These are phyloP conservation scores for Achlya hypogyna DNA, from an alignment of 352 stramenopile species.

Conservation along the genomic window DNA sequence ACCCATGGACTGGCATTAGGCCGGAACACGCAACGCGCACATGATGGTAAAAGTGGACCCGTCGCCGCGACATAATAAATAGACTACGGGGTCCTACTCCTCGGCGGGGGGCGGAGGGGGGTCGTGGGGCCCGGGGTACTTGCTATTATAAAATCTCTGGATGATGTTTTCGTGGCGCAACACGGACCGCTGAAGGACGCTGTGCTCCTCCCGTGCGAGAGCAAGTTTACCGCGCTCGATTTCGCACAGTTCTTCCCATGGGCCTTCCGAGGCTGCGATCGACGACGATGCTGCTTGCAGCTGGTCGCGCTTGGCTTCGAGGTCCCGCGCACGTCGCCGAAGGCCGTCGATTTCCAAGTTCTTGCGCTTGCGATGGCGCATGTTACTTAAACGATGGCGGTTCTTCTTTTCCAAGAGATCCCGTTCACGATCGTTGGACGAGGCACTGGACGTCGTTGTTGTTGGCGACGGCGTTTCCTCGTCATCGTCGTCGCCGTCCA, in stretches of 20 bases:
- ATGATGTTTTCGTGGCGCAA: neutral
- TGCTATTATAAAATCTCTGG: neutral
- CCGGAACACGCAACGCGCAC: too few relatives aligned
- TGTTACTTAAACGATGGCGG: neutral
- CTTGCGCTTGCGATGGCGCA: constrained; percentile 4
- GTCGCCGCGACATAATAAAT: neutral
- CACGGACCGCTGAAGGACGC: neutral
- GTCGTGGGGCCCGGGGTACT: neutral
- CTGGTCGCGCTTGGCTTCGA: neutral
- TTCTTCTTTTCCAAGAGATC: neutral
- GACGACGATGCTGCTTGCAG: neutral
- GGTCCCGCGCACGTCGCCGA: neutral
- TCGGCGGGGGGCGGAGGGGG: neutral
- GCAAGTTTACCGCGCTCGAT: neutral
- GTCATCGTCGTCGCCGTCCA: neutral
- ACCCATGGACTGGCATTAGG: too few relatives aligned
- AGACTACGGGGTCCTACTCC: neutral
- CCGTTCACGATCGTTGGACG: neutral
- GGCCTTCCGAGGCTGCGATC: neutral
- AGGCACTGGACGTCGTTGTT: neutral
- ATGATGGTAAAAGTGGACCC: neutral
- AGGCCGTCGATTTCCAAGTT: constrained; percentile 3
- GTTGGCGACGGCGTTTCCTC: neutral
- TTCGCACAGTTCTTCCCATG: neutral
- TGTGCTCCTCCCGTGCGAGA: neutral